A percentile compares a stretch with the other conserved stretches of the same genome.
These are phyloP conservation scores for Fusarium clavum DNA, from an alignment of 2,329 filamentous ascomycete species.

Conservation along the genomic window DNA sequence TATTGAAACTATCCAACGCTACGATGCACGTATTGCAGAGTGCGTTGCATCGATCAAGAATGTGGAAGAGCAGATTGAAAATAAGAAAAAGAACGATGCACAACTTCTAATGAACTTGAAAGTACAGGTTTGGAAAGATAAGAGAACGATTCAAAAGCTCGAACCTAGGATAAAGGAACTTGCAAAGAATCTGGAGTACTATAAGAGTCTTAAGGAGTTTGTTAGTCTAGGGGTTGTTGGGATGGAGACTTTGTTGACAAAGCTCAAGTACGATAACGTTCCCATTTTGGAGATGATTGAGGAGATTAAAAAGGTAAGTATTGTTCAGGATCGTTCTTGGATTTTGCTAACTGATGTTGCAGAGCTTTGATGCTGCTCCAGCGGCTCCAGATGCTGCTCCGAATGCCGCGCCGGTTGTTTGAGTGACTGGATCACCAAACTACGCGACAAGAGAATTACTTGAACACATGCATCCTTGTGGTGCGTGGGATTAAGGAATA, in stretches of 20 bases:
- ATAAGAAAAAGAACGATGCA: background rate
- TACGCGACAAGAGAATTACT: background rate
- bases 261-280: background rate
- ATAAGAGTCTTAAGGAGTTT: background rate
- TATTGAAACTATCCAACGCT: background rate
- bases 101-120: background rate
- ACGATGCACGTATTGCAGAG: background rate
- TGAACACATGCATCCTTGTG: background rate
- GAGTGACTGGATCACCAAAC: background rate
- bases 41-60: background rate
- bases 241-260: background rate
- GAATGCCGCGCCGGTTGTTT: background rate
- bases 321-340: fast-evolving
- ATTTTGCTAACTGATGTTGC: background rate
- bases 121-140: background rate
- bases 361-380: background rate
- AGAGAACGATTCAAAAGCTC: background rate
- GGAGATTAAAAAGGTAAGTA: background rate
- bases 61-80: background rate
- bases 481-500: background rate
- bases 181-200: background rate
- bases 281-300: background rate
- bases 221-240: background rate
- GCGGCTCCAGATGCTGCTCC: background rate
- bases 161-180: background rate